Conservation (phyloP, 441 rosid species). For the Melianthus villosus region DNA sequence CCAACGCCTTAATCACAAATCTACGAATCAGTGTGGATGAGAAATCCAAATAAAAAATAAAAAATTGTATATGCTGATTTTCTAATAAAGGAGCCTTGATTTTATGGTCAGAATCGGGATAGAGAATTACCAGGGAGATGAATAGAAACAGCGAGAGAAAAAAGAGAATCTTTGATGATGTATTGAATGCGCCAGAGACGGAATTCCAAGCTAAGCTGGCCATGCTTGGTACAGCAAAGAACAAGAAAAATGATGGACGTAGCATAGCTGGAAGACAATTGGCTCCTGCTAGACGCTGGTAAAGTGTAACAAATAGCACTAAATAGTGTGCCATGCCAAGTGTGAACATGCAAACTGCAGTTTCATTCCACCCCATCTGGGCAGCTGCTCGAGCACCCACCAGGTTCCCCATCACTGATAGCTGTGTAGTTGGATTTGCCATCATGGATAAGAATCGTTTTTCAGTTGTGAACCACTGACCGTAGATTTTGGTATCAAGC, state of each 20-base stretch:
- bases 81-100: no score
- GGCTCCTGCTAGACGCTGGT: conserved; percentile 38
- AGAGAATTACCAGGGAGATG: conserved; percentile 27
- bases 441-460: conserved; percentile 32
- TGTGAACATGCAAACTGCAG: conserved; percentile 39
- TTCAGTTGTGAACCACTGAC: conserved; percentile 64
- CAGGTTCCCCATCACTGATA: conserved; percentile 48
- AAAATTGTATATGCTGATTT: no score
- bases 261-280: conserved; percentile 23
- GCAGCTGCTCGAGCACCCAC: conserved; percentile 41
- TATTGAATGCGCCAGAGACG: conserved; percentile 34
- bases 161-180: conserved; percentile 43
- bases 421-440: conserved; percentile 49
- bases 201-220: conserved; percentile 52
- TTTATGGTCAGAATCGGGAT: no score
- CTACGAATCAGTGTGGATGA: no score
- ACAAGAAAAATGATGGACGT: conserved; percentile 41
- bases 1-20: no score
- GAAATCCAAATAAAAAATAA: no score
- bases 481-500: conserved; percentile 44
- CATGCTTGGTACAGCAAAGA: conserved; percentile 50
- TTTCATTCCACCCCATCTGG: conserved; percentile 48
- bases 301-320: conserved; percentile 52
- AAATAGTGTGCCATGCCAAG: conserved; percentile 47
- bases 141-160: conserved; percentile 44